A percentile compares a stretch with the other conserved stretches of the same genome.
Evolutionary conservation across 1,139 yeast species (phyloP).

Genomic region (Taiozyma onychis): DNA sequence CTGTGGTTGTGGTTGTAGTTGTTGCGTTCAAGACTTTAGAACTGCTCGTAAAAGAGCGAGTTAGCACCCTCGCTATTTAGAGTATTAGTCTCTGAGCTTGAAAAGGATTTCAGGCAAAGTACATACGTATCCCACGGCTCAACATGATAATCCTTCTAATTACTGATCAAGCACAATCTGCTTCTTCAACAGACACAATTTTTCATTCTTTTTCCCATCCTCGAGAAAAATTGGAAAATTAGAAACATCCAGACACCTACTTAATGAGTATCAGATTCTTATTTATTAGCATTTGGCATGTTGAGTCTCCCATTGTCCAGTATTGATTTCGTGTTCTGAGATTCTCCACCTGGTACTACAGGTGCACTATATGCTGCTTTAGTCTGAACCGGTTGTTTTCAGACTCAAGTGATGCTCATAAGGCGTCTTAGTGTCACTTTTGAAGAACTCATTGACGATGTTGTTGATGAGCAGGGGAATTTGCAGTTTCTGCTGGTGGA

Average conservation of each 20-base stretch:
- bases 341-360: no score
- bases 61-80: slow-evolving; percentile 5
- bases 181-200: background rate
- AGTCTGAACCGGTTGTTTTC: no score
- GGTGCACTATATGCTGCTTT: background rate
- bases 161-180: background rate
- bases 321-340: no score
- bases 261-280: background rate
- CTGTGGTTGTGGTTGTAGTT: background rate
- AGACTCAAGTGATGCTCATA: background rate
- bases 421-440: slow-evolving; percentile 1
- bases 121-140: slow-evolving; percentile 8
- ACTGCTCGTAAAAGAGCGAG: slow-evolving; percentile 5
- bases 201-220: slow-evolving; percentile 1
- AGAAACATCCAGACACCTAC: slow-evolving; percentile 7
- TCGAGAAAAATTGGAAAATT: background rate
- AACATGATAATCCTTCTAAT: slow-evolving; percentile 1
- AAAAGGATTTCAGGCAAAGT: background rate
- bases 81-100: background rate
- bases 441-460: slow-evolving; percentile 3
- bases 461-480: background rate
- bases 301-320: no score
- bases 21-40: slow-evolving; percentile 6
- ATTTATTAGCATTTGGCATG: background rate
- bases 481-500: background rate